A percentile compares a stretch with the other conserved stretches of the same genome.
phyloP scores from a whole-genome alignment of 495 filamentous ascomycete genomes.

The Aspergillus leporis region DNA sequence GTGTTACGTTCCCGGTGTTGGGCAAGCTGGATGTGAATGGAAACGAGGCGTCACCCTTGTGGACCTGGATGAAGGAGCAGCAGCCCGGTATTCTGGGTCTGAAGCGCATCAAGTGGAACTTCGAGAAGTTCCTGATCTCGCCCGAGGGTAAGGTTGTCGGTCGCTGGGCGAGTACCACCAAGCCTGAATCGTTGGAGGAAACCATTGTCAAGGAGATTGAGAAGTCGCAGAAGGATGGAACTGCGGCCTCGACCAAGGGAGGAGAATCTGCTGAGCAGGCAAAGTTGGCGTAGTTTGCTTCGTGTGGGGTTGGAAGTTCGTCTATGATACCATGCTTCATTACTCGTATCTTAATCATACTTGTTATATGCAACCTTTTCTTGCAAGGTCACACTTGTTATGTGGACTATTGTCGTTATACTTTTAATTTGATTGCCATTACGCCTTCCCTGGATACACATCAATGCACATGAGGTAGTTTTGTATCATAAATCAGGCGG shows the following conservation, averaged over 20 bases:
- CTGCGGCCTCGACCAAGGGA: conserved; percentile 31
- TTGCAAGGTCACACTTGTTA: too few relatives aligned
- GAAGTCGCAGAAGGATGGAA: conserved; percentile 42
- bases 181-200: conserved; percentile 76
- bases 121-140: conserved; percentile 95
- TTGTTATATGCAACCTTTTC: neutral
- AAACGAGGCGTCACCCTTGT: conserved; percentile 74
- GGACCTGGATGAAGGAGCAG: conserved; percentile 83
- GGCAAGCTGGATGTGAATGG: conserved; percentile 95
- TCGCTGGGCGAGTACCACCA: conserved; percentile 81
- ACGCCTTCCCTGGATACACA: neutral
- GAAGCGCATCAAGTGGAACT: conserved; percentile 94
- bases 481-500: conserved; percentile 16
- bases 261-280: conserved; percentile 11
- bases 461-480: conserved; percentile 1
- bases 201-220: conserved; percentile 74
- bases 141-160: conserved; percentile 78
- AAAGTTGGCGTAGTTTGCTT: conserved; percentile 18
- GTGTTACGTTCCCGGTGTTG: conserved; percentile 88
- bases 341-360: conserved; percentile 9
- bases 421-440: neutral
- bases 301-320: neutral
- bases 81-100: conserved; percentile 81
- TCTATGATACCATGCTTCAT: conserved; percentile 19
- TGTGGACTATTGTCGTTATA: neutral